Base-by-base conservation (phyloP, 495 filamentous ascomycete genomes). In the Podospora tetraspora region DNA sequence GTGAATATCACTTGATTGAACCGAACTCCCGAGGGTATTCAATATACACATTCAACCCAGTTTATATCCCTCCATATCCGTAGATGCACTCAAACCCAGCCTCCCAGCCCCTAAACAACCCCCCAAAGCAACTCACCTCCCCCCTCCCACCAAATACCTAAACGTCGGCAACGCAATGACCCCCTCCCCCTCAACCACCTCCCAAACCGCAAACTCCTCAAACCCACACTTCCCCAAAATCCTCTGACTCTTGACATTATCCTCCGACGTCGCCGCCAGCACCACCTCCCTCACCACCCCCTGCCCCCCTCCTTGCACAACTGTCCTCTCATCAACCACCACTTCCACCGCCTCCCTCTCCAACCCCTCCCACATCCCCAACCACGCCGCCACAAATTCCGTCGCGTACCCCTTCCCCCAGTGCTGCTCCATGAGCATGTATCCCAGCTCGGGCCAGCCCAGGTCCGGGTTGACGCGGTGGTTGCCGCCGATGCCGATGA, bases 391-490 rank as follows among this genome's bases (percentile, higher is more conserved):
- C 52, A 84, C 16, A 66, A 84, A 83, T 70, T 85, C 84, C 0
- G 80, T 82, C 21, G 72, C 83, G 24, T 79, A 70, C 32, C 83
- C 83, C 65, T 70, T 75, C 0, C 82, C 82, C 82, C 83, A 85
- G 32, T 32, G 57, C 67, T 83, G 80, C 56, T 66, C 74, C 34
- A 69, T 72, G 27, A 85, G 67, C 72, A 84, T 82, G 67, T 84
- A 85, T 19, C 84, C 84, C 13, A 84, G 62, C 71, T 82, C 82
- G 2, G 82, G 83, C 81, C 81, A 83, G 11, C 80, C 79, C 10
- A 78, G 66, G 22, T 23, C 37, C 27, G 57, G 66, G 21, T 27
- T 9, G n/a, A 30, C 34, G 10, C 63, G 68, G 59, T 79, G 76
- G 16, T 68, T 68, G 9, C 80, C 79, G 22, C 80, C 80, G n/a